Evolutionary conservation across 441 rosid species (phyloP), one percentile per base, ranked within the genome.

Genomic region (Melastoma candidum): DNA sequence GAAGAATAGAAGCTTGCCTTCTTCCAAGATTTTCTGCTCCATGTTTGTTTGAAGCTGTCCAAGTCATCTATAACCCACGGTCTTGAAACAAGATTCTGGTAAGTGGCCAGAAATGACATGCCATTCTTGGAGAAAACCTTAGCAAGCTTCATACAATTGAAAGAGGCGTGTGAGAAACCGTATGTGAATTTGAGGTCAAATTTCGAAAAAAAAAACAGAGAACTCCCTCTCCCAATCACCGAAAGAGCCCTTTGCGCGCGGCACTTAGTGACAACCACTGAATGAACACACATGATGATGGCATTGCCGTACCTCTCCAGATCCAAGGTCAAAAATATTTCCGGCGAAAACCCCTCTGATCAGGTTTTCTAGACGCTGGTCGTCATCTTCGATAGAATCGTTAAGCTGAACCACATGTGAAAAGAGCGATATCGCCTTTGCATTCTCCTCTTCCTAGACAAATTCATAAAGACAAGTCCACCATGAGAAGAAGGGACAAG

Each of bases 1-100:
- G 41, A 36, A 36, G 8, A 8, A 44, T 45, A 52, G 13, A 44
- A 36, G 63, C 68, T 60, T 54, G 71, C 99, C 99, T 86, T 93
- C 68, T 93, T 84, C 96, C 99, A 93, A 36, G 77, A 70, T 72
- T 82, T 86, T 74, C 77, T 83, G 76, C 68, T 64, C 96, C 99
- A 93, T 63, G 70, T 81, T 59, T 56, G 64, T 77, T 80, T 79
- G 68, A 93, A 93, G 52, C 68, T 63, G 12, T 89, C 93, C 57
- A 93, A 75, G 70, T 93, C 97, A 79, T 93, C 99, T 53, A 89
- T 76, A 56, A 89, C 99, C 97, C 97, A 89, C n/a, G 99, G 99
- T 44, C 93, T 74, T 11, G 97, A 77, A 53, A 83, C 83, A 68
- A 93, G 79, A 76, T 84, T 93, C 71, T 89, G 96, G 81, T 78